Conservation (phyloP, 805 yeast species). For the Saccharomycopsis lassenensis region DNA sequence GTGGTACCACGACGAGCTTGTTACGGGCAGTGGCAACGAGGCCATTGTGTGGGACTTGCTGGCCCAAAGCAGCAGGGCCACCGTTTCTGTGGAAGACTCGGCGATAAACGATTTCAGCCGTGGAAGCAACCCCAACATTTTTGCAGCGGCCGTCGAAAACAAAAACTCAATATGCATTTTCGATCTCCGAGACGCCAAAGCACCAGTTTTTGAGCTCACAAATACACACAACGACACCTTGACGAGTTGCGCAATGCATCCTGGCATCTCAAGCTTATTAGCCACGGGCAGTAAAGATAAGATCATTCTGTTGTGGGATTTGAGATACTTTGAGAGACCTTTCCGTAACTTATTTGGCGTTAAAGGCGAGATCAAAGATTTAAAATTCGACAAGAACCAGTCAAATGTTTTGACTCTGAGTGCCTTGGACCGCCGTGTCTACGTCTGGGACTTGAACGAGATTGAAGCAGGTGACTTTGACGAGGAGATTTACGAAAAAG, state of each 20-base stretch:
- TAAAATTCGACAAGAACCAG: conserved; percentile 41
- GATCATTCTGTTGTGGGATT: conserved; percentile 63
- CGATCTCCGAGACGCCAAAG: conserved; percentile 47
- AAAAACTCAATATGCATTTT: too few species aligned
- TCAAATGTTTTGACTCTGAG: conserved; percentile 47
- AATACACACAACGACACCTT: conserved; percentile 51
- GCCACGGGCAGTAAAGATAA: conserved; percentile 77
- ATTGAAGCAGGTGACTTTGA: conserved; percentile 46
- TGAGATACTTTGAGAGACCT: conserved; percentile 49
- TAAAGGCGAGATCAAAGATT: conserved; percentile 40
- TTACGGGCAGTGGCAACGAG: too few species aligned
- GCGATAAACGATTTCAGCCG: too few species aligned
- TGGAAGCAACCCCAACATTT: too few species aligned
- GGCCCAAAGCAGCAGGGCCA: too few species aligned
- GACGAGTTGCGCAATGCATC: conserved; percentile 59
- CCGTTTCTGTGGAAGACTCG: too few species aligned
- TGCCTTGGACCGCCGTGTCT: conserved; percentile 56
- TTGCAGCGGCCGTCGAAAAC: too few species aligned
- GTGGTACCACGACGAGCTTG: too few species aligned
- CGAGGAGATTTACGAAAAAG: conserved; percentile 42
- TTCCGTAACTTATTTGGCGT: conserved; percentile 63
- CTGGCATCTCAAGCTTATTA: conserved; percentile 37
- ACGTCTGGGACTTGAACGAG: conserved; percentile 62
- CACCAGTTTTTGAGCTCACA: conserved; percentile 34
- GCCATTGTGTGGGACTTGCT: too few species aligned